A percentile compares a stretch with the other conserved stretches of the same genome.
Evolutionary conservation across 108 stramenopile species (phyloP).

Genomic region (Pseudonitzschia multistriata): DNA sequence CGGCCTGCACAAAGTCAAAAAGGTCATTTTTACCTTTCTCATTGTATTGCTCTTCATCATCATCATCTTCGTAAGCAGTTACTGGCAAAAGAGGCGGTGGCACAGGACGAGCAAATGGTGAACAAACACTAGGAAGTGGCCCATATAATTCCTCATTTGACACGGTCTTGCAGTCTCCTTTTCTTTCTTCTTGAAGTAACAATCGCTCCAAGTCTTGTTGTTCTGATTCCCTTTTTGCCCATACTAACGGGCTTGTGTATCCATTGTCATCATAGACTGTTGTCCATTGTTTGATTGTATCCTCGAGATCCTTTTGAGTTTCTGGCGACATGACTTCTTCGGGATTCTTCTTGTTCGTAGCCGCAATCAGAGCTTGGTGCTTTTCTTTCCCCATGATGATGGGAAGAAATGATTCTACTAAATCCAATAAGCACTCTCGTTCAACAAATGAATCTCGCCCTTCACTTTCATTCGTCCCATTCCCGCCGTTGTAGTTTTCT

Average conservation of each 20-base stretch:
- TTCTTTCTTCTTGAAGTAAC: conserved; percentile 5
- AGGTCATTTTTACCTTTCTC: conserved; percentile 36
- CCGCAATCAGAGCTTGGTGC: conserved; percentile 13
- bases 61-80: conserved; percentile 33
- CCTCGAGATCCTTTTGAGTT: conserved; percentile 23
- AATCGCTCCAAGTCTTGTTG: conserved; percentile 18
- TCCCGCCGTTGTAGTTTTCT: neutral
- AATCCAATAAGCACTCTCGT: conserved; percentile 32
- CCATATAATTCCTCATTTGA: conserved; percentile 11
- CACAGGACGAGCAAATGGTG: conserved; percentile 49
- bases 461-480: neutral
- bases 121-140: conserved; percentile 32
- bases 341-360: conserved; percentile 12
- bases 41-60: conserved; percentile 27
- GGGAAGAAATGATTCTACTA: conserved; percentile 39
- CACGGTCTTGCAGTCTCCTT: conserved; percentile 1
- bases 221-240: conserved; percentile 32
- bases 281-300: conserved; percentile 27
- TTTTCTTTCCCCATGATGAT: conserved; percentile 31
- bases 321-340: conserved; percentile 22
- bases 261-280: conserved; percentile 24
- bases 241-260: conserved; percentile 38
- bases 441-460: conserved; percentile 13
- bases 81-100: conserved; percentile 48
- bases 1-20: conserved; percentile 61